Conservation (phyloP, 176 grass and related monocot genomes). For the Oryza longistaminata region DNA sequence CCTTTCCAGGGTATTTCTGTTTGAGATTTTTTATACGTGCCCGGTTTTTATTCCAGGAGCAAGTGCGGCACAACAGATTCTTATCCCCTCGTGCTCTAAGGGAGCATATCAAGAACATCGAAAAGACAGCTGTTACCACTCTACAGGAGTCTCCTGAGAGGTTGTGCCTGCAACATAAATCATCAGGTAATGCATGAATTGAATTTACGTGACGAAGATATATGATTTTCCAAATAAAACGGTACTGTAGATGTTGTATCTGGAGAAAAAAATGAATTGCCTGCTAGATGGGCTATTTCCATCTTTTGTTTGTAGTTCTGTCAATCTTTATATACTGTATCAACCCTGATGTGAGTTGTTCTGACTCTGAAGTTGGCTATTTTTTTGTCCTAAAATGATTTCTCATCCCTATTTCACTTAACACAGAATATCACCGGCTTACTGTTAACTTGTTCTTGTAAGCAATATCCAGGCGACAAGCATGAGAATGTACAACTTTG, state of each 20-base stretch:
- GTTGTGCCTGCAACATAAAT: neutral
- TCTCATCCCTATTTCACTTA: neutral
- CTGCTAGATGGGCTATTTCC: neutral
- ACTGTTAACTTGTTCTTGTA: neutral
- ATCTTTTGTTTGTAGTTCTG: neutral
- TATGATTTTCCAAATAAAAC: neutral
- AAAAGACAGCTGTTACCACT: constrained; percentile 31
- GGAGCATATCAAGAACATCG: constrained; percentile 54
- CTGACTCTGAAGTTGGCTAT: neutral
- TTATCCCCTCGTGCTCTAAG: constrained; percentile 58
- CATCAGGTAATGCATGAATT: constrained; percentile 38
- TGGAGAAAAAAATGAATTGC: neutral
- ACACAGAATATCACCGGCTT: neutral
- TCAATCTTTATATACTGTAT: neutral
- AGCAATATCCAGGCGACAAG: constrained; percentile 18
- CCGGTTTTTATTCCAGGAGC: constrained; percentile 48
- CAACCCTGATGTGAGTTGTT: neutral
- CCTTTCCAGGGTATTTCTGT: neutral
- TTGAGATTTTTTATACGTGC: constrained; percentile 17
- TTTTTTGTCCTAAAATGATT: neutral
- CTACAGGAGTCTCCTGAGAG: constrained; percentile 5
- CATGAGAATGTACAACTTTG: constrained; percentile 39
- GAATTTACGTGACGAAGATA: neutral
- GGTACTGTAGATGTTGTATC: neutral
- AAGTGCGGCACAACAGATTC: constrained; percentile 48